Base-by-base conservation (phyloP, 495 filamentous ascomycete genomes). In the Aspergillus ostianus region DNA sequence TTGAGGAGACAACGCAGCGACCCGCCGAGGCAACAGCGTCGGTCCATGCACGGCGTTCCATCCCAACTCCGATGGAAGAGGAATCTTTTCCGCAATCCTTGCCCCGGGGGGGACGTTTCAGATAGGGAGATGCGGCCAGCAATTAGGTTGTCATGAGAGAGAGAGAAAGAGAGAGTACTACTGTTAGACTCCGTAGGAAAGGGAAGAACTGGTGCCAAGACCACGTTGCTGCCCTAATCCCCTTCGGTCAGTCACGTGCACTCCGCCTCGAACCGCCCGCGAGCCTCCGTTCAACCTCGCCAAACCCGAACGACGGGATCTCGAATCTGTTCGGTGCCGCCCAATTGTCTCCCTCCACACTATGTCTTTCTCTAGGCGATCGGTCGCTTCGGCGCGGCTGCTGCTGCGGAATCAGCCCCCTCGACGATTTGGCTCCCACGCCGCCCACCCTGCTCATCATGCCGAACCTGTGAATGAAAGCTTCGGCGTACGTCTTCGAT, bases 381-480 rank as follows among this genome's bases (percentile, higher is more conserved):
- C 72, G 59, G 75, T 71, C 58, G 68, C 70, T 64, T 74, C 70
- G 54, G 66, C 67, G 68, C 71, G 75, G 70, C 73, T 72, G 61
- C 58, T 77, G 71, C 71, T 78, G 72, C 74, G 71, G 63, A 67
- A 70, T 57, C 77, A 78, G 65, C 71, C 74, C 47, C 74, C 74
- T 45, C 77, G 75, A 54, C 74, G 77, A 60, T 79, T 73, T 61
- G 76, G 66, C 64, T 80, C 77, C 4, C 72, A 77, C 56, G 71
- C 75, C 59, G 73, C 69, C 62, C 67, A 75, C 63, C 9, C 21
- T 27, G 50, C 21, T 27, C 59, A 69, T 57, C 75, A 83, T 67
- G 72, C 80, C 58, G 78, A 73, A 57, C 82, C 84, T 47, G 82
- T 82, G 62, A 84, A 82, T 66, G 87, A 90, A 72, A 70, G 77